Conservation (phyloP, 345 rosid species). For the Mercurialis annua region DNA sequence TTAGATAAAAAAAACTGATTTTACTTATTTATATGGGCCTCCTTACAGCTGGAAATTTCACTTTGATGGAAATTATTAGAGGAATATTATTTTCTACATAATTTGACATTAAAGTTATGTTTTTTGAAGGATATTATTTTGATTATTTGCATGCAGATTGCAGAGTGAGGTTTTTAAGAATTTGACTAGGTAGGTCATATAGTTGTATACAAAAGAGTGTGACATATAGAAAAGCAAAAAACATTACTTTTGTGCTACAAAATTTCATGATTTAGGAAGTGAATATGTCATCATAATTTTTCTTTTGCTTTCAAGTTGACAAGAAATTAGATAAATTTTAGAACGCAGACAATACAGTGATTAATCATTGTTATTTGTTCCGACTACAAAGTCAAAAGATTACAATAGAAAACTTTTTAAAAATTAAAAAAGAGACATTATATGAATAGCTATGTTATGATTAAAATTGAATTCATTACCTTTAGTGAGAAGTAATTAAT, state of each 20-base stretch:
- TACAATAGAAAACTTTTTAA: neutral
- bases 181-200: constrained; percentile 13
- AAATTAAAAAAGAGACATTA: neutral
- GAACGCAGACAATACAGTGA: constrained; percentile 3
- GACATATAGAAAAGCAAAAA: constrained; percentile 11
- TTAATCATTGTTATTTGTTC: constrained; percentile 11
- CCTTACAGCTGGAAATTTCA: constrained; percentile 10
- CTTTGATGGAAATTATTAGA: neutral
- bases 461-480: constrained; percentile 2
- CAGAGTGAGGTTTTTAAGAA: neutral
- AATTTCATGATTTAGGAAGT: constrained; percentile 4
- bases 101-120: neutral
- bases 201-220: constrained; percentile 9
- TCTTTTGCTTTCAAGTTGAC: neutral
- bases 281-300: neutral
- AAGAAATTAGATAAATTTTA: constrained; percentile 6
- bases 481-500: neutral
- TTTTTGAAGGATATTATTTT: neutral
- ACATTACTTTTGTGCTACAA: constrained; percentile 14
- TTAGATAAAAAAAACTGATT: neutral
- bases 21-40: neutral
- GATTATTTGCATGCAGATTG: neutral
- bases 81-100: neutral
- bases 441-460: neutral
- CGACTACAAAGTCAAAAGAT: constrained; percentile 7